A percentile compares a stretch with the other conserved stretches of the same genome.
phyloP scores from a whole-genome alignment of 768 basidiomycete species.

The Suillus sp. region DNA sequence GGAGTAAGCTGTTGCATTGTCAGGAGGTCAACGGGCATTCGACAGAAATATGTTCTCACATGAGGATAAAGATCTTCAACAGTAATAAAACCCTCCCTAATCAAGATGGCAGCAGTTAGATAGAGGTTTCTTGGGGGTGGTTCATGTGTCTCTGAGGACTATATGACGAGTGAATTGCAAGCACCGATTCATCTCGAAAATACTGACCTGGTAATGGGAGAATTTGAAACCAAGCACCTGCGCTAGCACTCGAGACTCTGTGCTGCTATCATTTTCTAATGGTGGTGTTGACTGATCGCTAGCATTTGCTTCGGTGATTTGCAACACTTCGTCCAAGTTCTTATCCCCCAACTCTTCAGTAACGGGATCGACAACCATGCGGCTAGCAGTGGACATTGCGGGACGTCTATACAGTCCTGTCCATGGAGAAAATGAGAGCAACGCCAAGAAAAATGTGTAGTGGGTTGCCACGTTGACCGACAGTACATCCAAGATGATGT shows the following conservation, averaged over 20 bases:
- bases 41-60: constrained; percentile 46
- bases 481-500: constrained; percentile 91
- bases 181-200: neutral
- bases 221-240: constrained; percentile 99
- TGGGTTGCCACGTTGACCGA: constrained; percentile 81
- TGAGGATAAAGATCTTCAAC: constrained; percentile 93
- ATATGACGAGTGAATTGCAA: constrained; percentile 17
- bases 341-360: constrained; percentile 55
- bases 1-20: constrained; percentile 62
- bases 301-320: constrained; percentile 46
- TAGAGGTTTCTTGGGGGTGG: constrained; percentile 71
- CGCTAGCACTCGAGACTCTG: constrained; percentile 65
- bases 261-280: constrained; percentile 20
- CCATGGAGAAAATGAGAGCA: constrained; percentile 91
- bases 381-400: constrained; percentile 25
- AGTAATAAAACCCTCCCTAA: constrained; percentile 86
- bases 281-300: constrained; percentile 11
- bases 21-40: constrained; percentile 13
- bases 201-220: constrained; percentile 78
- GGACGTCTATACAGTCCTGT: constrained; percentile 47
- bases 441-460: constrained; percentile 84
- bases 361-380: constrained; percentile 42
- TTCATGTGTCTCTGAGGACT: constrained; percentile 64
- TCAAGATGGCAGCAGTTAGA: constrained; percentile 81
- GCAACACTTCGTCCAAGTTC: constrained; percentile 66